These are phyloP conservation scores for Elsinoe fawcettii DNA, from an alignment of 2,329 filamentous ascomycete genomes.

Conservation along the genomic window DNA sequence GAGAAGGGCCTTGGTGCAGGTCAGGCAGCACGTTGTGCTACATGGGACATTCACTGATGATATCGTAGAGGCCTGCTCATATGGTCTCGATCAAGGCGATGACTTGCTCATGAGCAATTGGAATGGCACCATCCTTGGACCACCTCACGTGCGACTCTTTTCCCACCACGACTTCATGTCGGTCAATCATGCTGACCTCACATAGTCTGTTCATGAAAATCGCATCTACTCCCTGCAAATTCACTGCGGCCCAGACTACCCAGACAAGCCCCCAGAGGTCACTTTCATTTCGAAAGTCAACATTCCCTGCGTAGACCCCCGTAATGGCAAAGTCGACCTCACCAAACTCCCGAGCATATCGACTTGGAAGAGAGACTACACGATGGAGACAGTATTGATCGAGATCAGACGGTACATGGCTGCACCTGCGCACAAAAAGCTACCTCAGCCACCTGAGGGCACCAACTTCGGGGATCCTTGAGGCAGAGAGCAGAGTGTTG, in stretches of 20 bases:
- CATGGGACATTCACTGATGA: constrained; percentile 11
- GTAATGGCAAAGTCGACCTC: constrained; percentile 73
- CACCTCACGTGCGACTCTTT: constrained; percentile 68
- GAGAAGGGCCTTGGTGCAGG: constrained; percentile 94
- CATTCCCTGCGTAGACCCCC: constrained; percentile 82
- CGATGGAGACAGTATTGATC: constrained; percentile 88
- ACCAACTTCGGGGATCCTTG: constrained; percentile 39
- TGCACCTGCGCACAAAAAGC: constrained; percentile 82
- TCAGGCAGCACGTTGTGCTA: constrained; percentile 29
- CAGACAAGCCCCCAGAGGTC: constrained; percentile 79
- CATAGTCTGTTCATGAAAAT: constrained; percentile 89
- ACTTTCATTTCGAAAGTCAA: constrained; percentile 93
- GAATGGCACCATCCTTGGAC: constrained; percentile 95
- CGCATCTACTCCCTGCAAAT: constrained; percentile 98
- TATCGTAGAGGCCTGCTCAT: constrained; percentile 80
- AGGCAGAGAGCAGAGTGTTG: background rate
- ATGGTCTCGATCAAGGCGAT: constrained; percentile 87
- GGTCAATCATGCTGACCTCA: background rate
- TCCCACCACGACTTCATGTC: background rate
- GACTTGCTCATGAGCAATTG: constrained; percentile 97
- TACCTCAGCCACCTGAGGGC: constrained; percentile 86
- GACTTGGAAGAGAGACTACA: constrained; percentile 87
- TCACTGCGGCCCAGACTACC: constrained; percentile 84
- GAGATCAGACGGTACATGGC: constrained; percentile 92
- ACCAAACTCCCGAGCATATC: constrained; percentile 74